phyloP scores from a whole-genome alignment of 179 eudicot genomes.

The Corrigiola litoralis region DNA sequence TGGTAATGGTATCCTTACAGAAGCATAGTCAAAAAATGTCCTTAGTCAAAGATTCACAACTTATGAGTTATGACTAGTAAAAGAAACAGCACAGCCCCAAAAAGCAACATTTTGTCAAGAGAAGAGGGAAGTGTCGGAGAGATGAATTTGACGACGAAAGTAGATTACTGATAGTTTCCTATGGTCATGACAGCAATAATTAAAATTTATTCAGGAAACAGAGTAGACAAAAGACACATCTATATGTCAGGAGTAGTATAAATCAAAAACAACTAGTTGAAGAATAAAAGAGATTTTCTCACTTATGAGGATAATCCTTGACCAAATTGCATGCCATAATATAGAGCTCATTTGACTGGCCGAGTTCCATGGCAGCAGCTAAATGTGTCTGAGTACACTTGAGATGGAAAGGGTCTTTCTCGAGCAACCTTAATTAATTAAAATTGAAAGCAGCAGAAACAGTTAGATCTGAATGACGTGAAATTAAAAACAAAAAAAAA shows the following conservation, averaged over 20 bases:
- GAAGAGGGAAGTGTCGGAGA: no score
- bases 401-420: constrained; percentile 94
- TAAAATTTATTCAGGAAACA: neutral
- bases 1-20: no score
- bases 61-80: no score
- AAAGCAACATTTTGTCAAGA: no score
- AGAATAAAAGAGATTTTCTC: constrained; percentile 24
- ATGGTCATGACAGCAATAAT: no score
- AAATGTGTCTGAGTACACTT: constrained; percentile 86
- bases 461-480: neutral
- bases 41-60: no score
- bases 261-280: neutral
- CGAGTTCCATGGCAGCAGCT: constrained; percentile 98
- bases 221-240: neutral
- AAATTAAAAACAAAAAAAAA: neutral
- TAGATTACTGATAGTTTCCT: no score
- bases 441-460: constrained; percentile 4
- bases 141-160: no score
- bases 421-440: constrained; percentile 66
- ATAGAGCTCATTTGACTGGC: constrained; percentile 94
- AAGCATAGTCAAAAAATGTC: no score
- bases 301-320: constrained; percentile 98
- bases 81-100: no score
- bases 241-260: neutral
- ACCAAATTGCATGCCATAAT: constrained; percentile 93